Percentiles rank a stretch among this genome's conserved stretches.
These are phyloP conservation scores for Postia placenta DNA, from an alignment of 768 basidiomycete species.

Conservation along the genomic window DNA sequence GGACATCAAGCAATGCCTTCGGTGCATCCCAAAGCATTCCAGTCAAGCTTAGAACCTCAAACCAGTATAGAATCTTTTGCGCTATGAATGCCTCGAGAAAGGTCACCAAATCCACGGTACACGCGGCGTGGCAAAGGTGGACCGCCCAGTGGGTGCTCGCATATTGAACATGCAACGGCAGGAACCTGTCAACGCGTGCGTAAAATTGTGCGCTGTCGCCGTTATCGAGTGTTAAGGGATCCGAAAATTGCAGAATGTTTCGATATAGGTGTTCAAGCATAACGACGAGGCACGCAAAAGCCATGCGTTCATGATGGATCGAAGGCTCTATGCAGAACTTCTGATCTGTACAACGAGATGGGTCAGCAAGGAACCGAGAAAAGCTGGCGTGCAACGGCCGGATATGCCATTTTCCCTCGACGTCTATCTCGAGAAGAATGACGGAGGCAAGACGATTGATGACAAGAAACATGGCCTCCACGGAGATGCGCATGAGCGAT, in stretches of 20 bases:
- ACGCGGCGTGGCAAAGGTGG: not conserved
- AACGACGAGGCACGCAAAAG: not conserved
- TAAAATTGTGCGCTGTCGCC: not conserved
- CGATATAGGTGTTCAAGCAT: not conserved
- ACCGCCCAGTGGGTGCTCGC: constrained; percentile 5
- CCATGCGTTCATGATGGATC: not conserved
- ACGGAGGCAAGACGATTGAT: constrained; percentile 1
- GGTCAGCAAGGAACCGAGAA: constrained; percentile 2
- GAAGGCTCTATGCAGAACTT: not conserved
- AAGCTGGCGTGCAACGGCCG: constrained; percentile 4
- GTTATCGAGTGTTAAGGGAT: not conserved
- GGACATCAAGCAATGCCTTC: not conserved
- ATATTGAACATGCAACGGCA: constrained; percentile 4
- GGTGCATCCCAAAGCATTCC: not conserved
- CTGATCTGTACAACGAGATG: not conserved
- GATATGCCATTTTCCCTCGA: not conserved
- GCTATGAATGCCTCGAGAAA: not conserved
- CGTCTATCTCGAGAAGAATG: not conserved
- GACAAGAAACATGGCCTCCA: not conserved
- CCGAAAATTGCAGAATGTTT: not conserved
- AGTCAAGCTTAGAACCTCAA: constrained; percentile 1
- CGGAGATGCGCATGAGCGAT: not conserved
- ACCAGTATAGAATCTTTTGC: constrained; percentile 1
- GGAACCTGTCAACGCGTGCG: not conserved
- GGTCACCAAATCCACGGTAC: not conserved